Base-by-base conservation (phyloP, 2,329 filamentous ascomycete species). In the Ampelomyces quisqualis region DNA sequence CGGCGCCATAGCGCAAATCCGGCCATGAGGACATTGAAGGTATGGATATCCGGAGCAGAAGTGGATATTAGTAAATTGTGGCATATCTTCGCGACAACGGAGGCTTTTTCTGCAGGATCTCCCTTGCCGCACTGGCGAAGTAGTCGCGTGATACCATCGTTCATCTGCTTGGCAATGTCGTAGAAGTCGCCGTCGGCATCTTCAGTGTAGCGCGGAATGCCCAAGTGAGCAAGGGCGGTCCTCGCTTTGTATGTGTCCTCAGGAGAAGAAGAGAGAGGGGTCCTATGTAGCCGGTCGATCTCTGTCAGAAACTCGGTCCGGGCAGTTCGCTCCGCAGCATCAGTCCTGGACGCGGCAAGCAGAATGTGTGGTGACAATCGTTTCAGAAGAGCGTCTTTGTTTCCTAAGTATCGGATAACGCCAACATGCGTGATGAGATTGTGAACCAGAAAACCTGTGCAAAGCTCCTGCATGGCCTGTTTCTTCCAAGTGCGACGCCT, bases 21-120 rank as follows among this genome's bases (percentile, higher is more conserved):
- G n/a, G 78, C 64, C 2, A 91, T 76, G 18, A 93, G 73, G 9
- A 77, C 76, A 58, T 90, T 90, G 70, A 83, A 88, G 3, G 83
- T 88, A 49, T 81, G 74, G 23, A 86, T 76, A 47, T 80, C 80
- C 0, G 86, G 85, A 0, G 81, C 78, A 13, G 79, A 72, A 2
- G 75, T 64, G 2, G 80, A 81, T 3, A 80, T 70, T 11, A 88
- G 73, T 3, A 93, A 69, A 57, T 88, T 88, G 65, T 84, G 83
- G 43, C 73, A 77, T 13, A 80, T 66, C 40, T 59, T 65, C 18
- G 55, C 53, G 3, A 60, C 35, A 7, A 53, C 43, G n/a, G 53
- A n/a, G 13, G 51, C 47, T n/a, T 43, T 45, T 15, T 52, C 33
- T 4, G 14, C 28, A 10, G 49, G 47, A 11, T 46, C 51, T 5